Conservation (phyloP, 495 filamentous ascomycete species). For the Achaetomiella virescens region DNA sequence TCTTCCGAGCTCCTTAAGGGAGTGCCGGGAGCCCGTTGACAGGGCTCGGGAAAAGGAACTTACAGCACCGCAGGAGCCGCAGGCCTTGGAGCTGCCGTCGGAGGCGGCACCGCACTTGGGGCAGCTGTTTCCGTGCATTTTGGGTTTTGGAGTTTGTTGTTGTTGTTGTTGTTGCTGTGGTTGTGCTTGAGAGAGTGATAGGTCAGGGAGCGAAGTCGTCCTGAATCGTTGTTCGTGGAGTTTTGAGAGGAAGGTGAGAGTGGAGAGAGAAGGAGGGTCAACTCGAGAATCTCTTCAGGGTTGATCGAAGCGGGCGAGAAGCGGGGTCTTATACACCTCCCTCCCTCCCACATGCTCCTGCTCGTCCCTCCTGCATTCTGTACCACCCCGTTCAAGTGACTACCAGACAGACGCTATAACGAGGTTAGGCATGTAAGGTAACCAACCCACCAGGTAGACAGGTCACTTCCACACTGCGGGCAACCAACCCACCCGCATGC, state of each 20-base stretch:
- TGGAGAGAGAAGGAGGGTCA: too few species aligned
- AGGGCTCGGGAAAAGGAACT: conserved; percentile 22
- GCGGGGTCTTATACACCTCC: conserved; percentile 11
- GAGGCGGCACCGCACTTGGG: conserved; percentile 45
- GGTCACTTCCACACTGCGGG: not conserved
- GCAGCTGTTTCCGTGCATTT: conserved; percentile 42
- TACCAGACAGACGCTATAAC: not conserved
- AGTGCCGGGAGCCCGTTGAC: too few species aligned
- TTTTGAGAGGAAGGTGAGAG: not conserved
- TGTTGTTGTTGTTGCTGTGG: not conserved
- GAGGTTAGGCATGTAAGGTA: not conserved
- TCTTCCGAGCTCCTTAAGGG: too few species aligned
- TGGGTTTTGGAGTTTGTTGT: conserved; percentile 14
- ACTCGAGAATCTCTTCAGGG: not conserved
- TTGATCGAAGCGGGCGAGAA: not conserved
- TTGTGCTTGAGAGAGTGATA: not conserved
- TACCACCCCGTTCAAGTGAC: not conserved
- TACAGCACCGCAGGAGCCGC: conserved; percentile 45
- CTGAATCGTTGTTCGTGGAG: not conserved
- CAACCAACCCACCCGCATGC: not conserved
- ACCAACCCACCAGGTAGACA: not conserved
- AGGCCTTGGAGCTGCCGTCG: conserved; percentile 38
- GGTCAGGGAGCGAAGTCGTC: not conserved
- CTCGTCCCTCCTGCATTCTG: not conserved
- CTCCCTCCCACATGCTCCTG: not conserved